Evolutionary conservation across 2,329 filamentous ascomycete species (phyloP).

Genomic region (Lecanicillium sp.): DNA sequence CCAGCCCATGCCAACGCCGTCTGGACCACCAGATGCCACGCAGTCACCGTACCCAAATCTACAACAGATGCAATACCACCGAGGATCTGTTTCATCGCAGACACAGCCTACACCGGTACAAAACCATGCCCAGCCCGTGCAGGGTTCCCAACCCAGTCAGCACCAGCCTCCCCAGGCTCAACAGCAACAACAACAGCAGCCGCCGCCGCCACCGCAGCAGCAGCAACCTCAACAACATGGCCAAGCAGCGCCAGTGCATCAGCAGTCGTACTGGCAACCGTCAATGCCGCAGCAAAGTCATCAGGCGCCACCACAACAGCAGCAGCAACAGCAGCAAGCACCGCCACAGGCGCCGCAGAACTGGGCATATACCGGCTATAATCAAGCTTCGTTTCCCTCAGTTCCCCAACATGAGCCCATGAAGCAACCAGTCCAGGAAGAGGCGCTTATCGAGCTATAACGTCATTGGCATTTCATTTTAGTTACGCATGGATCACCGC

Average conservation of each 20-base stretch:
- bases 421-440: slow-evolving; percentile 54
- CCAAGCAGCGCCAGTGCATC: slow-evolving; percentile 4
- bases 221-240: slow-evolving; percentile 21
- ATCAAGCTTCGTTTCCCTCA: slow-evolving; percentile 56
- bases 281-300: slow-evolving; percentile 16
- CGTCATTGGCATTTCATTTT: neutral
- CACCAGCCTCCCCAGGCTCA: slow-evolving; percentile 22
- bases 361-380: slow-evolving; percentile 43
- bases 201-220: slow-evolving; percentile 20
- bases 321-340: slow-evolving; percentile 20
- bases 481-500: neutral
- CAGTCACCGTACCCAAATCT: slow-evolving; percentile 47
- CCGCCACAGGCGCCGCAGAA: slow-evolving; percentile 28
- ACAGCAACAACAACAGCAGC: slow-evolving; percentile 21
- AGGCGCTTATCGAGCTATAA: slow-evolving; percentile 72
- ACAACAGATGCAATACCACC: slow-evolving; percentile 38
- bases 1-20: slow-evolving; percentile 26
- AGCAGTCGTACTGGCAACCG: slow-evolving; percentile 29
- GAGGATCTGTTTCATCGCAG: slow-evolving; percentile 30
- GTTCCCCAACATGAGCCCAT: slow-evolving; percentile 40
- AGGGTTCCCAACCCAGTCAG: slow-evolving; percentile 7
- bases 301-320: slow-evolving; percentile 22
- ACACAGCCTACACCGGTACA: slow-evolving; percentile 24
- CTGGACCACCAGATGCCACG: slow-evolving; percentile 32
- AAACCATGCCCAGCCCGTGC: slow-evolving; percentile 17